Evolutionary conservation across 1,284 basidiomycete genomes (phyloP).

Genomic region (Schizophyllum amplum): DNA sequence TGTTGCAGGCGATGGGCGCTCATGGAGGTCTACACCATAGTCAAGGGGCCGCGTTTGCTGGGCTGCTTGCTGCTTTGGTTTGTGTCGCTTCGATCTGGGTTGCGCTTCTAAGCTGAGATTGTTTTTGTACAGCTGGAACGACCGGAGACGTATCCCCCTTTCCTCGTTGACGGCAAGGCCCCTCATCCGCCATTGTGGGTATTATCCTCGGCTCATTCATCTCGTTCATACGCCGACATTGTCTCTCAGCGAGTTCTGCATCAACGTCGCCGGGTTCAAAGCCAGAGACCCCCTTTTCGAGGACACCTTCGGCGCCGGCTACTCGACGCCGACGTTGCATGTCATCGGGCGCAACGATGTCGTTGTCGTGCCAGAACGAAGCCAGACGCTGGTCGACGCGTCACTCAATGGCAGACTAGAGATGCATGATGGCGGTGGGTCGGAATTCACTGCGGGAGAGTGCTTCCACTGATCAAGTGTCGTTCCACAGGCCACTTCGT

Average conservation of each 20-base stretch:
- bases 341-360: conserved; percentile 77
- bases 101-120: conserved; percentile 18
- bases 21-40: conserved; percentile 26
- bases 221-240: conserved; percentile 6
- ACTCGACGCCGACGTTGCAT: conserved; percentile 71
- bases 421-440: conserved; percentile 66
- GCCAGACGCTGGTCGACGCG: conserved; percentile 49
- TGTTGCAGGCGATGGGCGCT: not conserved
- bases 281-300: conserved; percentile 41
- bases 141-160: conserved; percentile 46
- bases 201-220: not conserved
- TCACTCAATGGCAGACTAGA: conserved; percentile 58
- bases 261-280: conserved; percentile 63
- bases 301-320: conserved; percentile 48
- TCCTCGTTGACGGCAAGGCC: conserved; percentile 56
- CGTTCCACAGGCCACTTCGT: conserved; percentile 62
- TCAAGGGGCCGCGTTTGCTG: conserved; percentile 79
- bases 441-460: conserved; percentile 36
- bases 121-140: conserved; percentile 17
- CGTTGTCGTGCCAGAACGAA: conserved; percentile 69
- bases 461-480: not conserved
- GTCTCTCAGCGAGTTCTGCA: conserved; percentile 68
- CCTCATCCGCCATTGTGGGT: conserved; percentile 60
- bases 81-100: conserved; percentile 28
- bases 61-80: conserved; percentile 68